Base-by-base conservation (phyloP, 208 protist genomes). In the Blastocrithidia nonstop region DNA sequence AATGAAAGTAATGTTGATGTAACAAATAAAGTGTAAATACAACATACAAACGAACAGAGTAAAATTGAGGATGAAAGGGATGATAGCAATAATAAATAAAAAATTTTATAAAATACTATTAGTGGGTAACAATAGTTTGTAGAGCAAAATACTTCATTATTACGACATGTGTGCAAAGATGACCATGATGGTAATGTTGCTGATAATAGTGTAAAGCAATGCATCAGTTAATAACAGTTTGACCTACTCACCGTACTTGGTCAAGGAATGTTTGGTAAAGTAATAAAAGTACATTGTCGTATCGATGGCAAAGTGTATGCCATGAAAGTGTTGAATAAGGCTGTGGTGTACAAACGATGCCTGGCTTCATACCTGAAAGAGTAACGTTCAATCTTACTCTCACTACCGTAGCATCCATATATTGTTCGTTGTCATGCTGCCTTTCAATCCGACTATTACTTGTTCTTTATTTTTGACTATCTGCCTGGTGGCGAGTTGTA, bases 401-500 rank as follows among this genome's bases (percentile, higher is more conserved):
- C 53, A 1, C 57, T 96, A 3, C 75, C 79, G 22, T 56, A 79
- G 6, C 82, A 95, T 50, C 91, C 87, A 8, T 95, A 88, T 63
- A 66, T 95, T 21, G 73, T 93, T 24, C 54, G 49, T 7, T 79
- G 88, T 38, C 75, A 95, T 60, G 78, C 60, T 38, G 63, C 84
- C 2, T 96, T 96, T 48, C 83, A 91, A 52, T 85, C 77, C 1
- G 63, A 85, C 23, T 67, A 89, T 42, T 67, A 93, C 48, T 46
- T 94, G 11, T 89, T 87, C 57, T 82, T 95, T 40, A 46, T 95
- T 4, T 61, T 97, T 19, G 92, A 97, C 55, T 96, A 85, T 46
- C 56, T 96, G 0, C 83, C 91, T 6, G 94, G 94, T 21, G 94
- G 94, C 4, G 94, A 97, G 53, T 64, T 98, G 15, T 96, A 95